Evolutionary conservation across 192 early-diverging fungal species (phyloP).

Genomic region (Linnemannia schmuckeri): DNA sequence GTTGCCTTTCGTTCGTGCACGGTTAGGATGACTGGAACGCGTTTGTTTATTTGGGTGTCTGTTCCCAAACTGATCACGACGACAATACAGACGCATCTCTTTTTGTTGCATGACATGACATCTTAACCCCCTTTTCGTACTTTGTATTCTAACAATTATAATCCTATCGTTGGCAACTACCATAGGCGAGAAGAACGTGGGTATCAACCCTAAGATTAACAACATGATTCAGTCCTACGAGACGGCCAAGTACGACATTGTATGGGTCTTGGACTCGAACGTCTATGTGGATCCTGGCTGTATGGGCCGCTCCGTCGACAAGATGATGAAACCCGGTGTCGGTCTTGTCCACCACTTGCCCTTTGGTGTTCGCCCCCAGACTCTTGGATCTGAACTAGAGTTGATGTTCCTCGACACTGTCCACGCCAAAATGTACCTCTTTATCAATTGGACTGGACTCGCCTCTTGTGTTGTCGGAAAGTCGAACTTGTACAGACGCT

Average conservation of each 20-base stretch:
- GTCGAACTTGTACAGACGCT: constrained; percentile 91
- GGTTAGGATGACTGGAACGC: background rate
- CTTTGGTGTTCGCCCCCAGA: constrained; percentile 77
- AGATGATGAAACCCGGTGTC: constrained; percentile 76
- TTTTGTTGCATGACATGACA: constrained; percentile 6
- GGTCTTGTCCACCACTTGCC: constrained; percentile 98
- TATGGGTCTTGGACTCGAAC: constrained; percentile 98
- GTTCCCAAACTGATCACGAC: background rate
- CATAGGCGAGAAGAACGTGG: constrained; percentile 64
- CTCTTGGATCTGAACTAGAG: constrained; percentile 88
- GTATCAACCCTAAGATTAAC: constrained; percentile 97
- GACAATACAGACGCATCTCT: background rate
- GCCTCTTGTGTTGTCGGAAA: constrained; percentile 96
- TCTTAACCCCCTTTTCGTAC: constrained; percentile 5
- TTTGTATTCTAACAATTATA: background rate
- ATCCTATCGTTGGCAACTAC: background rate
- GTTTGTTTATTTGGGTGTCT: constrained; percentile 2
- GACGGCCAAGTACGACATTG: constrained; percentile 82
- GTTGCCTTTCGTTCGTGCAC: background rate
- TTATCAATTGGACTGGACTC: constrained; percentile 88
- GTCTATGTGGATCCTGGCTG: constrained; percentile 83
- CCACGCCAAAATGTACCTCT: constrained; percentile 96
- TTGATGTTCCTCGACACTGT: constrained; percentile 88
- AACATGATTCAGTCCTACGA: constrained; percentile 91
- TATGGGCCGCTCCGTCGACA: constrained; percentile 85